Conservation (phyloP, 768 basidiomycete genomes). For the Porpolomopsis calyptriformis region DNA sequence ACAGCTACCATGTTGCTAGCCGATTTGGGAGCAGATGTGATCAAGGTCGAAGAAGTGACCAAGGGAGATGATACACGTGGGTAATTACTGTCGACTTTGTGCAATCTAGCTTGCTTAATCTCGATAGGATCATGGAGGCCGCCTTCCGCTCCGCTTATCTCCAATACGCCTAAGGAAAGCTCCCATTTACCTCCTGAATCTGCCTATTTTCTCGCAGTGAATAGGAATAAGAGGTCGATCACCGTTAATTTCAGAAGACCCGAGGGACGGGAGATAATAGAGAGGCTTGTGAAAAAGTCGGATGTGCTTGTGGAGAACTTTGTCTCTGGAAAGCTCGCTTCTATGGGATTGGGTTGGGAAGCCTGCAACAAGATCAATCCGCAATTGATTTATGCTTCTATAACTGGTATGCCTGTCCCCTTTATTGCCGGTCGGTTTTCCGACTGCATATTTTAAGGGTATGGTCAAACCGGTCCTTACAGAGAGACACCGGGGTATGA, state of each 20-base stretch:
- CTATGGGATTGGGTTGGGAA: constrained; percentile 80
- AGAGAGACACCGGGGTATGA: constrained; percentile 79
- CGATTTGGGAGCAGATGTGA: constrained; percentile 85
- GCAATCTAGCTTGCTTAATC: constrained; percentile 7
- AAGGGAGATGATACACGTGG: constrained; percentile 85
- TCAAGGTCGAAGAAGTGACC: constrained; percentile 78
- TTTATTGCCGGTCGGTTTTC: neutral
- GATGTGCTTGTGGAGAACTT: constrained; percentile 91
- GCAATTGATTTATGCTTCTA: constrained; percentile 74
- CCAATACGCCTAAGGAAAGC: constrained; percentile 40
- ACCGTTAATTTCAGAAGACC: constrained; percentile 80
- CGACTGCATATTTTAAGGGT: constrained; percentile 17
- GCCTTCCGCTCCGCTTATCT: constrained; percentile 42
- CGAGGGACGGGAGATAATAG: constrained; percentile 67
- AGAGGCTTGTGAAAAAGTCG: constrained; percentile 56
- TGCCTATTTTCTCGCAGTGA: constrained; percentile 83
- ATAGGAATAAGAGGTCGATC: constrained; percentile 82
- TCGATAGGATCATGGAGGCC: constrained; percentile 55
- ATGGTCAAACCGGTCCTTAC: constrained; percentile 81
- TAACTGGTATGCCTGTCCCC: constrained; percentile 52
- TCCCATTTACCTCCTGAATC: constrained; percentile 76
- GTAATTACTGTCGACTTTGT: constrained; percentile 14
- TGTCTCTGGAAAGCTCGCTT: constrained; percentile 72
- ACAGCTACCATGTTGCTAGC: constrained; percentile 90
- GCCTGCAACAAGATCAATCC: constrained; percentile 71